phyloP scores from a whole-genome alignment of 306 rosid species.

The Cyamopsis tetragonoloba region DNA sequence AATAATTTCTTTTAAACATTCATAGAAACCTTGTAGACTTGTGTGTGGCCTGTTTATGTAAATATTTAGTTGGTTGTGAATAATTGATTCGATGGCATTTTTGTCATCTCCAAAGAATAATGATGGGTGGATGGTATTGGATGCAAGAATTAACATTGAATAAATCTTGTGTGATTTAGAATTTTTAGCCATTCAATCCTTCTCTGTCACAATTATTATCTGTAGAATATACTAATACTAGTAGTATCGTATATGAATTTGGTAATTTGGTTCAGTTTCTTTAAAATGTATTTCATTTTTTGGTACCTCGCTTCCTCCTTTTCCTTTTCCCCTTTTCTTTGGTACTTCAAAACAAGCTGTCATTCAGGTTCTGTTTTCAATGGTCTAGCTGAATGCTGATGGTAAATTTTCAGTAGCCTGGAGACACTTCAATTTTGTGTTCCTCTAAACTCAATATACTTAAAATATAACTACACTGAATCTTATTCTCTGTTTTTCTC shows the following conservation, averaged over 20 bases:
- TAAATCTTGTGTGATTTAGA: background rate
- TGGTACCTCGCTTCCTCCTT: background rate
- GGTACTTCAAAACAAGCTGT: background rate
- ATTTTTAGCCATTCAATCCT: background rate
- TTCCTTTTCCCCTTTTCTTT: background rate
- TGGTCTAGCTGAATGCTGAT: slow-evolving; percentile 7
- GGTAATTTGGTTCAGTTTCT: background rate
- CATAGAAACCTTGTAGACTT: background rate
- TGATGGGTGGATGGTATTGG: background rate
- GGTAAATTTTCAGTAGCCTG: slow-evolving; percentile 1
- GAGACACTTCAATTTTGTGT: background rate
- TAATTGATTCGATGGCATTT: background rate
- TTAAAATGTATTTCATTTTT: background rate
- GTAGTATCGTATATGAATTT: background rate
- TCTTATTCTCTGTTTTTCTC: background rate
- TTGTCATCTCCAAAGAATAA: background rate
- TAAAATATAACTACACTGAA: background rate
- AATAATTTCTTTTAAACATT: background rate
- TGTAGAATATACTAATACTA: background rate
- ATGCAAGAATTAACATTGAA: background rate
- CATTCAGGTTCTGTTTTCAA: background rate
- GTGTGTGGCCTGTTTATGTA: background rate
- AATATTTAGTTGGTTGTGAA: background rate
- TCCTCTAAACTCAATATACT: background rate
- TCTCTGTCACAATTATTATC: background rate